A percentile compares a stretch with the other conserved stretches of the same genome.
Conservation (phyloP, 2,329 filamentous ascomycete species). For the Fusarium dlaminii region DNA sequence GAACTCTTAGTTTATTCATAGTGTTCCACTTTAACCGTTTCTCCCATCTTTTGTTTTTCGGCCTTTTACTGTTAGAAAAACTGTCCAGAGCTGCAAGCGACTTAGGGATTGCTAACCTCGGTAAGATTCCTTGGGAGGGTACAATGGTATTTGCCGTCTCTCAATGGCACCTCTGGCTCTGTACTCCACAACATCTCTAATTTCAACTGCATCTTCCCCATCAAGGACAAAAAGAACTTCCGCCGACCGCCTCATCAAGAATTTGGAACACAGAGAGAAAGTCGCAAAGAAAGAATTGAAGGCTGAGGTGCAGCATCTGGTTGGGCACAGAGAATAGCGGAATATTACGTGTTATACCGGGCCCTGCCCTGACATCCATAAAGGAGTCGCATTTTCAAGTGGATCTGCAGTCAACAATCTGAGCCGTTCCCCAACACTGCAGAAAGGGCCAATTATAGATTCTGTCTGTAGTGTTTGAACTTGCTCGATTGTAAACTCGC, state of each 20-base stretch:
- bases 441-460: too few relatives aligned
- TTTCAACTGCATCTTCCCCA: too few relatives aligned
- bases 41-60: neutral
- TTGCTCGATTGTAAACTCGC: fast-evolving
- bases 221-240: neutral
- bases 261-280: fast-evolving
- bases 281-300: fast-evolving
- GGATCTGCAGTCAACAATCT: neutral
- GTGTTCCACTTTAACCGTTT: neutral
- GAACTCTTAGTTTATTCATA: neutral
- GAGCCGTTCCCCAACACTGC: fast-evolving
- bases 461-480: too few relatives aligned
- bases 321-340: neutral
- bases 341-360: neutral
- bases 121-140: too few relatives aligned
- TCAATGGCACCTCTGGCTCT: too few relatives aligned
- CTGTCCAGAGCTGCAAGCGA: fast-evolving
- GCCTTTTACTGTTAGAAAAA: neutral
- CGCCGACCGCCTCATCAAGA: fast-evolving
- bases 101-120: neutral
- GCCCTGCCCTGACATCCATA: neutral
- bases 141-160: too few relatives aligned
- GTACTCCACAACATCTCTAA: too few relatives aligned
- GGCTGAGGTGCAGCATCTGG: fast-evolving
- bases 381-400: fast-evolving